Evolutionary conservation across 257 asterid genomes (phyloP).

Genomic region (Lantana camara): DNA sequence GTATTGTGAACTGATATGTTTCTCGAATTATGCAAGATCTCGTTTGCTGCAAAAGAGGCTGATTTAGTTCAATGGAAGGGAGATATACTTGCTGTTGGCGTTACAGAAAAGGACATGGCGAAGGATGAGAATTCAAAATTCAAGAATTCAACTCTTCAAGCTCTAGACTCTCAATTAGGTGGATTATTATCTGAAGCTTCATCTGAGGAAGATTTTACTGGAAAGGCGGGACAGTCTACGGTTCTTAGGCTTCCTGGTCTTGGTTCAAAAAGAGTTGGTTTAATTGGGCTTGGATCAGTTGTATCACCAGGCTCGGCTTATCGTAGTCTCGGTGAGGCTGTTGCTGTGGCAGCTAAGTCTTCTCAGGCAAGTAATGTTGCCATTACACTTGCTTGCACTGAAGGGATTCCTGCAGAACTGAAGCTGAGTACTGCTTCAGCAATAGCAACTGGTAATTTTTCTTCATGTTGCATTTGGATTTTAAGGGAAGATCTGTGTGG

Average conservation of each 20-base stretch:
- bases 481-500: too few relatives aligned
- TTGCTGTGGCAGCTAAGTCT: conserved; percentile 86
- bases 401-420: conserved; percentile 52
- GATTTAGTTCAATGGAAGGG: conserved; percentile 96
- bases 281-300: conserved; percentile 79
- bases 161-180: conserved; percentile 67
- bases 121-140: conserved; percentile 75
- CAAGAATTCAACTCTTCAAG: conserved; percentile 67
- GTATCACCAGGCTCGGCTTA: conserved; percentile 54
- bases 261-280: conserved; percentile 76
- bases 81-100: conserved; percentile 88
- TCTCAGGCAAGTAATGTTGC: conserved; percentile 76
- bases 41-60: conserved; percentile 83
- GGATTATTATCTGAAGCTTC: conserved; percentile 85
- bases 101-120: conserved; percentile 70
- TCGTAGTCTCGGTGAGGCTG: conserved; percentile 86
- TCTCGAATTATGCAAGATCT: conserved; percentile 49
- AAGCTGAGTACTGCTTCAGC: conserved; percentile 81
- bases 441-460: conserved; percentile 65
- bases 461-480: neutral
- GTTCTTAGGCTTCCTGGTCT: conserved; percentile 75
- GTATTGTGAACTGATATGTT: conserved; percentile 14
- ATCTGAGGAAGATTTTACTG: conserved; percentile 87
- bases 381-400: conserved; percentile 77
- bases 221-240: conserved; percentile 87